These are phyloP conservation scores for Plectosphaerella sp. DNA, from an alignment of 2,329 filamentous ascomycete genomes.

Conservation along the genomic window DNA sequence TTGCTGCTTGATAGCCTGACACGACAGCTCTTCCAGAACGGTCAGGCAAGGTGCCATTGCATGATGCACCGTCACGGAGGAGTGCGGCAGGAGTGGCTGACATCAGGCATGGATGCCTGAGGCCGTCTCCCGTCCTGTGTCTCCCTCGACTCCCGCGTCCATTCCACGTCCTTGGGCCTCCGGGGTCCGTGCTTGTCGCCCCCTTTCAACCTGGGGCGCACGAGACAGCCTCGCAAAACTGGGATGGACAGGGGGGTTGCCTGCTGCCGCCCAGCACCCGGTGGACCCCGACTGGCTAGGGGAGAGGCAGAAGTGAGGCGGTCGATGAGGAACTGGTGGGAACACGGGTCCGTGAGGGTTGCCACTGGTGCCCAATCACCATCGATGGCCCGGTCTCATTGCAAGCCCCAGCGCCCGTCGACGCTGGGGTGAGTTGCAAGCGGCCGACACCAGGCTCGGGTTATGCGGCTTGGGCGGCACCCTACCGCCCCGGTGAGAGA, in stretches of 20 bases:
- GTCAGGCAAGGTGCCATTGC: background rate
- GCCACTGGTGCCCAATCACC: background rate
- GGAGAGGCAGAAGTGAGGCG: background rate
- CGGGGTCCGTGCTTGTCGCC: background rate
- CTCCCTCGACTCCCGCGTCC: background rate
- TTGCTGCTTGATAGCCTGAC: no score
- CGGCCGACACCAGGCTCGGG: background rate
- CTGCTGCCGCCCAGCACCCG: background rate
- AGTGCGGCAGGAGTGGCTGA: background rate
- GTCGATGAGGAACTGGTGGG: background rate
- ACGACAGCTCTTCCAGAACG: no score
- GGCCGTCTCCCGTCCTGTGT: background rate
- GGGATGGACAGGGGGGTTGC: background rate
- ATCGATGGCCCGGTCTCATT: background rate
- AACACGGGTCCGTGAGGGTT: background rate
- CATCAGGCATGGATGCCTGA: conserved; percentile 10
- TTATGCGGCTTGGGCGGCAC: background rate
- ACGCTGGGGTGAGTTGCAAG: background rate
- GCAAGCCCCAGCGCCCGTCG: background rate
- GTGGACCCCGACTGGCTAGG: background rate
- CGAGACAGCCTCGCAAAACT: background rate
- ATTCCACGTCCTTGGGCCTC: background rate
- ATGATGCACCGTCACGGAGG: conserved; percentile 2
- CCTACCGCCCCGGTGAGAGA: background rate
- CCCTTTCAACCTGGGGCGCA: background rate